These are phyloP conservation scores for Dionaea muscipula DNA, from an alignment of 179 eudicot species.

Conservation along the genomic window DNA sequence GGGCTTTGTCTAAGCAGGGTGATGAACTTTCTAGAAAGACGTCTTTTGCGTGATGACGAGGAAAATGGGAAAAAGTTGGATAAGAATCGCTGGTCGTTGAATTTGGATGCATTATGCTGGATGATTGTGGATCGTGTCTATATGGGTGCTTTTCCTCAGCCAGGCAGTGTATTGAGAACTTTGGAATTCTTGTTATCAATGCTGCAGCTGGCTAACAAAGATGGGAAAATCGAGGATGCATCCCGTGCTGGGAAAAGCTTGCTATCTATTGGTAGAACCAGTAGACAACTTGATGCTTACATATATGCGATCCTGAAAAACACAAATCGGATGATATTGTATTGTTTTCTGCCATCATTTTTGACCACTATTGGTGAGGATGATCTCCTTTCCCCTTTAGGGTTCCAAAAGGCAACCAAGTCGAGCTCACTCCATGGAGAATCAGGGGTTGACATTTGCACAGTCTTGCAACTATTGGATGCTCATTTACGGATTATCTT, in stretches of 20 bases:
- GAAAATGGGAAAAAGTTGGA: slow-evolving; percentile 81
- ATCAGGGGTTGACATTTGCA: slow-evolving; percentile 51
- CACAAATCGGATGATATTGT: slow-evolving; percentile 75
- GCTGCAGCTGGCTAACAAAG: slow-evolving; percentile 94
- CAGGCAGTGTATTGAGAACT: slow-evolving; percentile 59
- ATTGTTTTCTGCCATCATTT: slow-evolving; percentile 85
- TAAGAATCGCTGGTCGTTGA: slow-evolving; percentile 78
- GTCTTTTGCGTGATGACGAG: slow-evolving; percentile 88
- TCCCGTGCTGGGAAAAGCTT: slow-evolving; percentile 68
- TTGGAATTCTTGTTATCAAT: slow-evolving; percentile 89
- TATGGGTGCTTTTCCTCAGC: slow-evolving; percentile 95
- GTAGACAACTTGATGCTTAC: slow-evolving; percentile 80
- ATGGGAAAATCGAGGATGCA: slow-evolving; percentile 80
- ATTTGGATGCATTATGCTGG: slow-evolving; percentile 78
- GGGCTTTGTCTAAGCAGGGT: slow-evolving; percentile 91
- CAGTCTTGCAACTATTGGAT: slow-evolving; percentile 78
- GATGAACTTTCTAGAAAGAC: slow-evolving; percentile 94
- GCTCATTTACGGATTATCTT: slow-evolving; percentile 79
- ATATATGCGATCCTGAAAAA: slow-evolving; percentile 70
- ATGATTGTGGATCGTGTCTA: slow-evolving; percentile 93
- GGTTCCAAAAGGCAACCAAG: slow-evolving; percentile 34
- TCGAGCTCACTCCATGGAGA: slow-evolving; percentile 34
- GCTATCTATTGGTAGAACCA: slow-evolving; percentile 77
- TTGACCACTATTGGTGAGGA: slow-evolving; percentile 74
- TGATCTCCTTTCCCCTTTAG: slow-evolving; percentile 52